Evolutionary conservation across 306 rosid species (phyloP).

Genomic region (Inga leiocalycina): DNA sequence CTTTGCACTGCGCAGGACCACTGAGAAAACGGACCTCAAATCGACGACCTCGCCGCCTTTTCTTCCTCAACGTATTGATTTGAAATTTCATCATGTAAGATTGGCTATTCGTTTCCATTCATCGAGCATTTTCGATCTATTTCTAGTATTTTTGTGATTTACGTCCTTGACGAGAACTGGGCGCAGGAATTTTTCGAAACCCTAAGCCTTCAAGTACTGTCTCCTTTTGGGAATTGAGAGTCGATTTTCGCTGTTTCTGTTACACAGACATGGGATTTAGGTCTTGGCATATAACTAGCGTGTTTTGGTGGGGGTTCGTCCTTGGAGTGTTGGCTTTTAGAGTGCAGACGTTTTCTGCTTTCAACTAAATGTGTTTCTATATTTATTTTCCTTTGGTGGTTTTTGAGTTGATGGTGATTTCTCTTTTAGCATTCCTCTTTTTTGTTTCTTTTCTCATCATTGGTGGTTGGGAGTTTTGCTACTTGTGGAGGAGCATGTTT

Average conservation of each 20-base stretch:
- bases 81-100: constrained; percentile 28
- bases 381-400: background rate
- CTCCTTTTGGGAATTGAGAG: background rate
- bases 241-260: background rate
- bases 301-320: background rate
- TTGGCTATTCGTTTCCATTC: background rate
- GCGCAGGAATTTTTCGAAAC: constrained; percentile 20
- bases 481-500: constrained; percentile 2
- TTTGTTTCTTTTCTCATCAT: background rate
- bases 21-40: constrained; percentile 13
- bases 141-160: background rate
- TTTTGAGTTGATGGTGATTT: background rate
- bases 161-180: background rate
- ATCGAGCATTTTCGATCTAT: background rate
- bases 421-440: background rate
- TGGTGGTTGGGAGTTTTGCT: constrained; percentile 3
- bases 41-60: constrained; percentile 13
- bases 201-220: constrained; percentile 29
- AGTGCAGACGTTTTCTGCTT: constrained; percentile 12
- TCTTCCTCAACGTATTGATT: constrained; percentile 10
- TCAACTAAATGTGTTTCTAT: background rate
- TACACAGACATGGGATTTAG: constrained; percentile 4
- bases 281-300: background rate
- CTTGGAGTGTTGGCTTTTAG: constrained; percentile 11
- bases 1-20: background rate